These are phyloP conservation scores for Austroboletus niveus DNA, from an alignment of 1,284 basidiomycete genomes.

Conservation along the genomic window DNA sequence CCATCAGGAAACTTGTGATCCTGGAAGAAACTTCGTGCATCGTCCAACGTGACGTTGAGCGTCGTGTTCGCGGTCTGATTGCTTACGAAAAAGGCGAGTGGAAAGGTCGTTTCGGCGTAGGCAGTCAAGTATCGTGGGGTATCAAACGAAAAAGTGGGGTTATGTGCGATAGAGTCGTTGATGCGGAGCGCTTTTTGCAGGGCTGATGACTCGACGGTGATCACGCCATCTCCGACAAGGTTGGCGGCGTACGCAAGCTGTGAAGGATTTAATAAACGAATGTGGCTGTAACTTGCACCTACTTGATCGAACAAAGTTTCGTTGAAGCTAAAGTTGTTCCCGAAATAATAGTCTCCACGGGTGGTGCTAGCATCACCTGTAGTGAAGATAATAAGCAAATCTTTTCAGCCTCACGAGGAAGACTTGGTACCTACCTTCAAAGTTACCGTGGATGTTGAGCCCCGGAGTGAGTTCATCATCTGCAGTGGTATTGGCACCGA, in stretches of 20 bases:
- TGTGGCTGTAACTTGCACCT: neutral
- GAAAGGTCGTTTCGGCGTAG: slow-evolving; percentile 25
- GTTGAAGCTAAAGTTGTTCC: slow-evolving; percentile 27
- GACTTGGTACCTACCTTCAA: slow-evolving; percentile 14
- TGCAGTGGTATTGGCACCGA: slow-evolving; percentile 25
- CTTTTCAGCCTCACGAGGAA: neutral
- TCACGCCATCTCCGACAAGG: slow-evolving; percentile 10
- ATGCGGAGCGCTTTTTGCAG: slow-evolving; percentile 16
- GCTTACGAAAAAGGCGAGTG: slow-evolving; percentile 29
- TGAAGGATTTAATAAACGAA: neutral
- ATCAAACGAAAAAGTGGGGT: slow-evolving; percentile 26
- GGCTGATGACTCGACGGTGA: slow-evolving; percentile 22
- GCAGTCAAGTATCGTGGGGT: slow-evolving; percentile 19
- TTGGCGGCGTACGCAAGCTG: slow-evolving; percentile 20
- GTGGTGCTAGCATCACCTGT: slow-evolving; percentile 27
- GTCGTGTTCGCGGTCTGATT: slow-evolving; percentile 25
- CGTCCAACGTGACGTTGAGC: slow-evolving; percentile 7
- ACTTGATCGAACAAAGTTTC: slow-evolving; percentile 28
- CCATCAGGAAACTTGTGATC: slow-evolving; percentile 18
- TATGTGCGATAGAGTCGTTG: slow-evolving; percentile 26
- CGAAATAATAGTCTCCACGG: slow-evolving; percentile 28
- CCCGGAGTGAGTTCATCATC: slow-evolving; percentile 12
- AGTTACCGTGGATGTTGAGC: slow-evolving; percentile 22
- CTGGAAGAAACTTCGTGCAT: slow-evolving; percentile 22
- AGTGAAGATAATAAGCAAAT: neutral